Evolutionary conservation across 1,284 basidiomycete genomes (phyloP).

Genomic region (Tetrapyrgos nigripes): DNA sequence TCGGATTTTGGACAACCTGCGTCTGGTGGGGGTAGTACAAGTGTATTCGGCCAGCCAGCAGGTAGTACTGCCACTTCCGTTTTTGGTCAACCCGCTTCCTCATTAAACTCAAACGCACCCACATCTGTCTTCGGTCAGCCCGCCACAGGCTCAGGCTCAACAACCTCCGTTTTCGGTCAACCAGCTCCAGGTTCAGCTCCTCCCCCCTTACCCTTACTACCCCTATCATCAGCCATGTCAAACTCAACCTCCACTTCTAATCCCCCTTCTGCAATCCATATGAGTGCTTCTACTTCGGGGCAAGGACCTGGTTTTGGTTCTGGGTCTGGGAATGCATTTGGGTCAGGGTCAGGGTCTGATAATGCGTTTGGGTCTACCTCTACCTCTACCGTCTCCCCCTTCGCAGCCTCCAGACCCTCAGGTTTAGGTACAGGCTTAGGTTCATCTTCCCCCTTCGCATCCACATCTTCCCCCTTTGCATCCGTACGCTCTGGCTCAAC

Average conservation of each 20-base stretch:
- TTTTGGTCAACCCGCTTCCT: neutral
- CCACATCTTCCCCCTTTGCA: no score
- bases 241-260: neutral
- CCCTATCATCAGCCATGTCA: conserved; percentile 10
- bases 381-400: neutral
- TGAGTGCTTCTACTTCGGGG: neutral
- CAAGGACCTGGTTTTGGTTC: no score
- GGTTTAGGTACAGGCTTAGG: no score
- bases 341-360: conserved; percentile 25
- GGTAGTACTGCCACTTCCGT: conserved; percentile 1
- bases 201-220: conserved; percentile 21
- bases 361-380: conserved; percentile 9
- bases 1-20: conserved; percentile 10
- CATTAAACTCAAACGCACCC: neutral
- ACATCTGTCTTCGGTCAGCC: conserved; percentile 5
- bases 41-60: conserved; percentile 36
- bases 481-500: no score
- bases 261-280: neutral
- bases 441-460: conserved; percentile 1
- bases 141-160: neutral
- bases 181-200: conserved; percentile 13
- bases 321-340: neutral
- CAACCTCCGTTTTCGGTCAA: conserved; percentile 33
- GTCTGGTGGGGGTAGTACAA: conserved; percentile 18
- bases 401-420: conserved; percentile 7